These are phyloP conservation scores for Biscogniauxia mediterranea DNA, from an alignment of 2,329 filamentous ascomycete species.

Conservation along the genomic window DNA sequence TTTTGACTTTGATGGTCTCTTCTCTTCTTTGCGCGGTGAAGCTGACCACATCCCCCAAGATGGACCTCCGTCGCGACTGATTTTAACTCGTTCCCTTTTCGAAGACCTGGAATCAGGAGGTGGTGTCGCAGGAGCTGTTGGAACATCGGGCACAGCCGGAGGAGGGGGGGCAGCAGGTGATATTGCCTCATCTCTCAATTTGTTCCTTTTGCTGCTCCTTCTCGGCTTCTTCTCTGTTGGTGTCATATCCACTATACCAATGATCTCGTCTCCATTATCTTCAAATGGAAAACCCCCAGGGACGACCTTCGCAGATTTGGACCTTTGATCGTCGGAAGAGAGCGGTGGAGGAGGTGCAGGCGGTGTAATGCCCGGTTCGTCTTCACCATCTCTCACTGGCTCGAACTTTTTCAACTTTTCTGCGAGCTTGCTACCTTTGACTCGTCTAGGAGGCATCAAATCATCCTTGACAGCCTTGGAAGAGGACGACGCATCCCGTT, in stretches of 20 bases:
- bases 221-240: constrained; percentile 36
- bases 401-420: constrained; percentile 59
- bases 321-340: constrained; percentile 41
- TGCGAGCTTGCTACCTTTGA: constrained; percentile 49
- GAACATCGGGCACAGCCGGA: constrained; percentile 47
- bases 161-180: constrained; percentile 39
- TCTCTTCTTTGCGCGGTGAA: constrained; percentile 55
- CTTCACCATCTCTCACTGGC: constrained; percentile 37
- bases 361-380: constrained; percentile 38
- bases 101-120: constrained; percentile 57
- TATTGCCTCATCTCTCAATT: constrained; percentile 32
- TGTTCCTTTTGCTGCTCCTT: constrained; percentile 36
- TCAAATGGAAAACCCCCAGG: constrained; percentile 34
- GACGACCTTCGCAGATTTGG: constrained; percentile 36
- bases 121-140: constrained; percentile 46
- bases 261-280: constrained; percentile 35
- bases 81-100: constrained; percentile 75
- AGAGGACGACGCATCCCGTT: constrained; percentile 41
- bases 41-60: constrained; percentile 77
- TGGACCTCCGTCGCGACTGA: constrained; percentile 66
- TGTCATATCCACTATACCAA: constrained; percentile 52
- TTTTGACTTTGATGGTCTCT: constrained; percentile 58
- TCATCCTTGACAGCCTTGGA: constrained; percentile 36
- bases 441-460: constrained; percentile 49
- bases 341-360: constrained; percentile 34